phyloP scores from a whole-genome alignment of 1,139 yeast genomes.

The Yamadazyma pseudoaaseri region DNA sequence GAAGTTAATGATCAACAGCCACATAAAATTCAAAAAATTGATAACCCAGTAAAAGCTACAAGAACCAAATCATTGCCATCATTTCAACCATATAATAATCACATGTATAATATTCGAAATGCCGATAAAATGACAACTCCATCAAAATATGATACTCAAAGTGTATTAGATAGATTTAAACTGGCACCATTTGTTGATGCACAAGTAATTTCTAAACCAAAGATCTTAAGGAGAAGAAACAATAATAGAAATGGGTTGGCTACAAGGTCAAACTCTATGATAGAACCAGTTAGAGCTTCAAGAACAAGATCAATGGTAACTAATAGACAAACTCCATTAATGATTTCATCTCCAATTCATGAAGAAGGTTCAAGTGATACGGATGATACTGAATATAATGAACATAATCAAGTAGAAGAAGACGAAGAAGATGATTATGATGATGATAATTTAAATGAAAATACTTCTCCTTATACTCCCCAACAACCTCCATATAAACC shows the following conservation, averaged over 20 bases:
- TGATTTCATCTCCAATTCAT: conserved; percentile 41
- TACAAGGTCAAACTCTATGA: conserved; percentile 9
- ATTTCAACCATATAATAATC: conserved; percentile 44
- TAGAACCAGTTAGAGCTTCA: conserved; percentile 41
- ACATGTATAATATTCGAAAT: conserved; percentile 40
- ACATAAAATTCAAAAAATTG: not conserved
- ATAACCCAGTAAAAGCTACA: conserved; percentile 44
- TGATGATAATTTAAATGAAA: conserved; percentile 16
- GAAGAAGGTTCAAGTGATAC: conserved; percentile 37
- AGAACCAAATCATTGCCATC: conserved; percentile 65
- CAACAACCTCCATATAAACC: conserved; percentile 37
- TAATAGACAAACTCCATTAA: conserved; percentile 23
- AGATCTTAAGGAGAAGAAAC: conserved; percentile 18
- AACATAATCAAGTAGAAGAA: conserved; percentile 15
- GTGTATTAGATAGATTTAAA: conserved; percentile 46
- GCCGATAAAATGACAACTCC: conserved; percentile 43
- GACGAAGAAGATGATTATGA: conserved; percentile 18
- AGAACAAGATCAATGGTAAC: conserved; percentile 46
- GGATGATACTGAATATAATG: conserved; percentile 37
- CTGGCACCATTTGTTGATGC: conserved; percentile 49
- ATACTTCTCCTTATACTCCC: conserved; percentile 43
- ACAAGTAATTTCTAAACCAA: conserved; percentile 37
- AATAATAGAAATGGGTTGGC: conserved; percentile 7
- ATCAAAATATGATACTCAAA: conserved; percentile 40
- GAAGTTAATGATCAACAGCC: conserved; percentile 4